phyloP scores from a whole-genome alignment of 306 rosid species.

The Begonia masoniana region DNA sequence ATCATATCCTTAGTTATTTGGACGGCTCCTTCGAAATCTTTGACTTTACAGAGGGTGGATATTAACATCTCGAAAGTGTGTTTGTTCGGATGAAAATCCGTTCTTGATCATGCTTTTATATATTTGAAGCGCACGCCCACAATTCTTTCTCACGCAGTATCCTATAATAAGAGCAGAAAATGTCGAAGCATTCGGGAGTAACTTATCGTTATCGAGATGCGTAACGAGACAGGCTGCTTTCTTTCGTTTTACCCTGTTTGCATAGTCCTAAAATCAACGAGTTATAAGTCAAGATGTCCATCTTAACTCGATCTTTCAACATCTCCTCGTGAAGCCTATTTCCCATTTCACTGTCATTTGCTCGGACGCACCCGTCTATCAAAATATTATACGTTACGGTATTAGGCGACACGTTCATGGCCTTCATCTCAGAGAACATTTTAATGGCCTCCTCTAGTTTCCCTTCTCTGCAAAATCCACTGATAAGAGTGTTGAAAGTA shows the following conservation, averaged over 20 bases:
- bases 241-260: conserved; percentile 70
- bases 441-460: conserved; percentile 55
- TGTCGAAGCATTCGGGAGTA: conserved; percentile 59
- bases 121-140: conserved; percentile 51
- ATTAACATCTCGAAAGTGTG: conserved; percentile 38
- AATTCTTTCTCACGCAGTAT: conserved; percentile 45
- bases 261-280: conserved; percentile 78
- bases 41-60: conserved; percentile 39
- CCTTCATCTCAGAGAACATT: conserved; percentile 59
- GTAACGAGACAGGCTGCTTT: conserved; percentile 62
- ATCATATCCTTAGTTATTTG: conserved; percentile 57
- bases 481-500: conserved; percentile 55
- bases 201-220: conserved; percentile 47
- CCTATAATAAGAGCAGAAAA: conserved; percentile 65
- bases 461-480: conserved; percentile 59
- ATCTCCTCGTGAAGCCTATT: conserved; percentile 55
- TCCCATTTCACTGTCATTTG: conserved; percentile 52
- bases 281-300: conserved; percentile 68
- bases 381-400: conserved; percentile 59
- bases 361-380: conserved; percentile 53
- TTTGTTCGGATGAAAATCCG: conserved; percentile 43
- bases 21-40: conserved; percentile 69
- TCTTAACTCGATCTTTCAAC: conserved; percentile 37
- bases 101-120: conserved; percentile 67
- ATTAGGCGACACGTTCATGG: conserved; percentile 37